Evolutionary conservation across 1,284 basidiomycete species (phyloP).

Genomic region (Farysia itapuensis): DNA sequence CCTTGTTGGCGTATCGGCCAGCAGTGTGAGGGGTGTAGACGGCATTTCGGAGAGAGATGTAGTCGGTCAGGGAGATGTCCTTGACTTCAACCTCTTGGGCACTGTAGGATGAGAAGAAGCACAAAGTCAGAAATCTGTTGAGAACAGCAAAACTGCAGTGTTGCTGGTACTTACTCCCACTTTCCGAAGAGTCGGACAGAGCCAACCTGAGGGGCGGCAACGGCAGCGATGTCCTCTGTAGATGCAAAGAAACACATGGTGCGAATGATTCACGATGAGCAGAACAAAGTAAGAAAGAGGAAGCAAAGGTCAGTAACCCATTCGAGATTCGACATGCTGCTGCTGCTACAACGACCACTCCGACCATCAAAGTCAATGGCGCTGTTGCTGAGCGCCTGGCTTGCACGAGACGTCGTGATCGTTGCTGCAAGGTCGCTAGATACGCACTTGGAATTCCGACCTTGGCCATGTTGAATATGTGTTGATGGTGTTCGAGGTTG

Average conservation of each 20-base stretch:
- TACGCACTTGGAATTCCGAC: constrained; percentile 56
- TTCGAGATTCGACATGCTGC: too few species aligned
- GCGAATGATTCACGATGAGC: too few species aligned
- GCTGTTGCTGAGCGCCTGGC: too few species aligned
- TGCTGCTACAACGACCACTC: too few species aligned
- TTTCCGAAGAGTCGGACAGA: constrained; percentile 57
- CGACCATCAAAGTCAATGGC: too few species aligned
- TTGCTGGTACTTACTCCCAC: constrained; percentile 56
- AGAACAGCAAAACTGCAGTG: too few species aligned
- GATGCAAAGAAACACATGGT: too few species aligned
- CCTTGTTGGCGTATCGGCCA: constrained; percentile 98
- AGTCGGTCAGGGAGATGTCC: constrained; percentile 81
- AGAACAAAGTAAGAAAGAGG: too few species aligned
- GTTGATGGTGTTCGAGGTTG: constrained; percentile 38
- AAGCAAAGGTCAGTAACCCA: too few species aligned
- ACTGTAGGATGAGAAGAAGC: constrained; percentile 19
- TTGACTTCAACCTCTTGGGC: constrained; percentile 86
- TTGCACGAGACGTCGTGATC: too few species aligned
- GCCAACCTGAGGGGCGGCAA: constrained; percentile 53
- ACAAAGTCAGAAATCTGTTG: constrained; percentile 1
- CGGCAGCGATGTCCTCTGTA: constrained; percentile 55
- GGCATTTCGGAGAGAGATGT: constrained; percentile 98
- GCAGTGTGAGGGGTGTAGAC: constrained; percentile 97
- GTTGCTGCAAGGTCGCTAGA: constrained; percentile 3
- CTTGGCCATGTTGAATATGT: constrained; percentile 48